These are phyloP conservation scores for Crepidotus variabilis DNA, from an alignment of 768 basidiomycete genomes.

Conservation along the genomic window DNA sequence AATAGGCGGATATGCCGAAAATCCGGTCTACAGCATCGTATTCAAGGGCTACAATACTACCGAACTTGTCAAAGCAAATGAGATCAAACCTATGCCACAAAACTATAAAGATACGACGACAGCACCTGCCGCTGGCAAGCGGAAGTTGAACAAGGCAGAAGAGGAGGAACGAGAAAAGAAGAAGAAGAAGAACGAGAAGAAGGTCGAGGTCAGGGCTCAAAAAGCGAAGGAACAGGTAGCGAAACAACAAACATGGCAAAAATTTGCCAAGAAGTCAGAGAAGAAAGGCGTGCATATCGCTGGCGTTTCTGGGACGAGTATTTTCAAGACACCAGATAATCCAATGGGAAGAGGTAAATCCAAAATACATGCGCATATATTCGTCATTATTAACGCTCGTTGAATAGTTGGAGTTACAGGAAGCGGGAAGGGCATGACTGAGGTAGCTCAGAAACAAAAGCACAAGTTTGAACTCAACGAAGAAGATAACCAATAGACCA, in stretches of 20 bases:
- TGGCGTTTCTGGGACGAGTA: constrained; percentile 83
- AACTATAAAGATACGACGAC: constrained; percentile 41
- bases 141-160: constrained; percentile 74
- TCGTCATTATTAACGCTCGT: constrained; percentile 11
- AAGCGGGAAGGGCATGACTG: constrained; percentile 87
- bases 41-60: constrained; percentile 93
- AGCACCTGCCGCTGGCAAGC: constrained; percentile 54
- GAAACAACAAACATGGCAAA: constrained; percentile 90
- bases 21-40: constrained; percentile 83
- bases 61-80: constrained; percentile 71
- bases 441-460: constrained; percentile 60
- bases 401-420: constrained; percentile 84
- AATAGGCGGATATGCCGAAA: constrained; percentile 76
- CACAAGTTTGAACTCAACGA: constrained; percentile 66
- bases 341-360: constrained; percentile 76
- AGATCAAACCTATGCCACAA: constrained; percentile 66
- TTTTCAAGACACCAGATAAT: constrained; percentile 93
- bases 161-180: constrained; percentile 86
- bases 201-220: constrained; percentile 73
- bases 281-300: constrained; percentile 92
- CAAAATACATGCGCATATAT: constrained; percentile 16
- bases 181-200: constrained; percentile 96
- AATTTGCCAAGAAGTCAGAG: constrained; percentile 92
- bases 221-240: constrained; percentile 85
- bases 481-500: constrained; percentile 36